Percentiles rank a stretch among this genome's conserved stretches.
Evolutionary conservation across 2,329 filamentous ascomycete species (phyloP).

Genomic region (Aspergillus neotritici): DNA sequence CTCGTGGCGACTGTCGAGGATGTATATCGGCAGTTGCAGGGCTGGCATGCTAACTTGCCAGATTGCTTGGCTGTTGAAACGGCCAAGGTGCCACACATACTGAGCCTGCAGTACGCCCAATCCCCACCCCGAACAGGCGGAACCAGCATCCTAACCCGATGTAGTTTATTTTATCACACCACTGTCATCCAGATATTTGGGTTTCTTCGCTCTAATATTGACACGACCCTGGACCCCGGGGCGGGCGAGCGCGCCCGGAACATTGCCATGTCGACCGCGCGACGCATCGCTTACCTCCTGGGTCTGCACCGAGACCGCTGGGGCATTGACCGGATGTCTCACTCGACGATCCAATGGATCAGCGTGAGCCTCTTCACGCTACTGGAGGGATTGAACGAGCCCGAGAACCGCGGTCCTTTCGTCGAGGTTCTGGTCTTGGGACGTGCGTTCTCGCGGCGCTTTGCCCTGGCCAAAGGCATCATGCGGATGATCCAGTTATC

Average conservation of each 20-base stretch:
- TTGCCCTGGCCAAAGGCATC: conserved; percentile 22
- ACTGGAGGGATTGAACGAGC: conserved; percentile 20
- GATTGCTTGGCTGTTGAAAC: conserved; percentile 20
- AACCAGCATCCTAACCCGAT: background rate
- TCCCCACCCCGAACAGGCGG: background rate
- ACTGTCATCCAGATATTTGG: conserved; percentile 25
- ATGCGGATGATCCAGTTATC: conserved; percentile 25
- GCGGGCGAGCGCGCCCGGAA: conserved; percentile 10
- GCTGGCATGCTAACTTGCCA: conserved; percentile 22
- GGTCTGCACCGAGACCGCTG: conserved; percentile 23
- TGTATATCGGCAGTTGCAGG: conserved; percentile 18
- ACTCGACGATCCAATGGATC: conserved; percentile 22
- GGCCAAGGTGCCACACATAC: conserved; percentile 19
- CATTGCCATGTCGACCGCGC: conserved; percentile 17
- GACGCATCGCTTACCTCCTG: conserved; percentile 19
- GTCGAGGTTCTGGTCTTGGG: conserved; percentile 23
- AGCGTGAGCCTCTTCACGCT: conserved; percentile 22
- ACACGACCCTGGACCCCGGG: background rate
- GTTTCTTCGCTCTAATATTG: conserved; percentile 16
- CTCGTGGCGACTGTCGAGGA: conserved; percentile 11
- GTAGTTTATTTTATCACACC: conserved; percentile 23
- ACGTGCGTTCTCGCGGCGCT: conserved; percentile 21
- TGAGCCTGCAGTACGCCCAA: conserved; percentile 24
- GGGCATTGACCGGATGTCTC: conserved; percentile 25
- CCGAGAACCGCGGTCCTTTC: conserved; percentile 21